A percentile compares a stretch with the other conserved stretches of the same genome.
Evolutionary conservation across 2,329 filamentous ascomycete genomes (phyloP).

Genomic region (Alternaria triticina): DNA sequence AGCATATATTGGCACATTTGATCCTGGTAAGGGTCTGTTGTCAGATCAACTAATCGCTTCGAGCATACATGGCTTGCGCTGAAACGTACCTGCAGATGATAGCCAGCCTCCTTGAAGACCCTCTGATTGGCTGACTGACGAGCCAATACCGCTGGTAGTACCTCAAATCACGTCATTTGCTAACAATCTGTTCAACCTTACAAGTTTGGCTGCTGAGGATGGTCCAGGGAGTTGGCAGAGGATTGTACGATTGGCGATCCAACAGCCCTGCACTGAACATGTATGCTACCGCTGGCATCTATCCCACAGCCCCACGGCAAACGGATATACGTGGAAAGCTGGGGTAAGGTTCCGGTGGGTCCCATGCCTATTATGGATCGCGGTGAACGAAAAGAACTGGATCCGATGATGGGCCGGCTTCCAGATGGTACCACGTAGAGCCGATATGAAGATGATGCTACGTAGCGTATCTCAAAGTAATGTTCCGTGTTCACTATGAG

Average conservation of each 20-base stretch:
- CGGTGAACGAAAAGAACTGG: background rate
- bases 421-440: background rate
- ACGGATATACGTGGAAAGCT: background rate
- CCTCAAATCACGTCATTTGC: slow-evolving; percentile 1
- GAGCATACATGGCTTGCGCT: background rate
- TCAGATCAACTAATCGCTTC: background rate
- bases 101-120: background rate
- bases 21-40: background rate
- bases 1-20: background rate
- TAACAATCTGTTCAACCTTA: background rate
- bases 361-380: slow-evolving; percentile 6
- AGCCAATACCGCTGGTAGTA: background rate
- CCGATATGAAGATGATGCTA: background rate
- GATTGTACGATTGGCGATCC: background rate
- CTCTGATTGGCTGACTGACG: background rate
- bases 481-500: background rate
- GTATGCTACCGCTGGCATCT: slow-evolving; percentile 5
- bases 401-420: background rate
- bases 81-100: slow-evolving; percentile 1
- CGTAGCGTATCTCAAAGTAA: background rate
- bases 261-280: slow-evolving; percentile 4
- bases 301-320: background rate
- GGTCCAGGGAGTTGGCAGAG: background rate
- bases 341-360: slow-evolving; percentile 8
- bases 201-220: background rate